These are phyloP conservation scores for Pichia sp. DNA, from an alignment of 1,139 yeast species.

Conservation along the genomic window DNA sequence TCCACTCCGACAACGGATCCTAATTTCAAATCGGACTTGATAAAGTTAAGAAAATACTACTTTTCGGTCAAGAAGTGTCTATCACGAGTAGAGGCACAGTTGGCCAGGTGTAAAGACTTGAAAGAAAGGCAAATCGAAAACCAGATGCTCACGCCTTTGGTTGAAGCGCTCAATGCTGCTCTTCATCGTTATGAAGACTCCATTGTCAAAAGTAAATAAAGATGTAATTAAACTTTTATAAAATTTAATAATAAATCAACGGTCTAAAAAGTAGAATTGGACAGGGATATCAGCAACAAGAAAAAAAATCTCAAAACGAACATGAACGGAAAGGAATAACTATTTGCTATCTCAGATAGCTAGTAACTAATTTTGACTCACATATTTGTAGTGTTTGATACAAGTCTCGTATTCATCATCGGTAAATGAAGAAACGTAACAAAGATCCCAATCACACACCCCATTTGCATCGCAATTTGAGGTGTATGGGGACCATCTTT, in stretches of 20 bases:
- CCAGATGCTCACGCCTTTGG: conserved; percentile 36
- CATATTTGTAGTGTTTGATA: conserved; percentile 11
- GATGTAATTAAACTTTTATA: not conserved
- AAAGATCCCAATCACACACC: conserved; percentile 41
- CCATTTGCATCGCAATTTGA: conserved; percentile 38
- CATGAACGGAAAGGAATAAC: not conserved
- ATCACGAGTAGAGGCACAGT: conserved; percentile 39
- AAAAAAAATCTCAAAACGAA: not conserved
- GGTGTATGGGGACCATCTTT: conserved; percentile 49
- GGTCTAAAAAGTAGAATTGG: not conserved
- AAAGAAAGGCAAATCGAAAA: conserved; percentile 28
- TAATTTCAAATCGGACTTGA: conserved; percentile 41
- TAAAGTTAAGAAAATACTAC: conserved; percentile 39
- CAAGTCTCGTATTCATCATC: conserved; percentile 31
- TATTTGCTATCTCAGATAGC: not conserved
- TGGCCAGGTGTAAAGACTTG: conserved; percentile 25
- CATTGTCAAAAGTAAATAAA: conserved; percentile 24
- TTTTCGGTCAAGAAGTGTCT: conserved; percentile 45
- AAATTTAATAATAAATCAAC: not conserved
- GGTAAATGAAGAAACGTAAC: conserved; percentile 39
- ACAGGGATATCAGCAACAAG: too few relatives aligned
- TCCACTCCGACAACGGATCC: conserved; percentile 44
- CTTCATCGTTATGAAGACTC: conserved; percentile 35
- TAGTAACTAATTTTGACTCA: not conserved
- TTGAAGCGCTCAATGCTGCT: conserved; percentile 38